Base-by-base conservation (phyloP, 345 rosid genomes). In the Lepidium africanum region DNA sequence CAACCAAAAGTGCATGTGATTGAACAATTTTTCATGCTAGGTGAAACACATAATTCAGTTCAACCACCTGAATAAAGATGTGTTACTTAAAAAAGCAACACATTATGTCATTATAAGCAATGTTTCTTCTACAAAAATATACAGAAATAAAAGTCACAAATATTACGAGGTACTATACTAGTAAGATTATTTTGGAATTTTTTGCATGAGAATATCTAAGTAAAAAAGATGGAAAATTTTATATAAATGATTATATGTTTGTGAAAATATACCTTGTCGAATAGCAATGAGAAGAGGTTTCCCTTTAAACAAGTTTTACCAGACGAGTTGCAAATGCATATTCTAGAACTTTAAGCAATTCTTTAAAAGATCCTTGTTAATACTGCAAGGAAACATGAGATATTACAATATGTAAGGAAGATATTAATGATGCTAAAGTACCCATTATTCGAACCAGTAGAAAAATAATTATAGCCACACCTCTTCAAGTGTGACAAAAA, bases 241-340 rank as follows among this genome's bases (percentile, higher is more conserved):
- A 23, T 54, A 53, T 52, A 9, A 3, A 51, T 45, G 42, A 15
- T 9, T 19, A 51, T 17, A 53, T 36, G 42, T 30, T 55, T 54
- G 45, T 45, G 65, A 54, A 70, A 84, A 87, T 96, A 89, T 91
- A 69, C 96, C 97, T 10, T 91, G 96, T 70, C 79, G 96, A 79
- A 89, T 96, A 65, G 96, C 96, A 47, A 86, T 92, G 98, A 81
- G 84, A 77, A 94, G 94, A 19, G 81, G 90, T 45, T 91, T 89
- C 75, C 98, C 98, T 14, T 84, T 92, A 32, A 92, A 92, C 76
- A 88, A 58, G 96, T 96, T 54, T 75, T 92, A 15, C 98, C 98
- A 0, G 98, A 90, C 71, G 87, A 92, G 17, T 86, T 92, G 54
- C 97, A 92, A 75, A 73, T 92, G 80, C 98, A 92, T 81, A 91